Evolutionary conservation across 2,329 filamentous ascomycete species (phyloP), one percentile per base, ranked within the genome.

Genomic region (Ophiostoma triangulosporum): DNA sequence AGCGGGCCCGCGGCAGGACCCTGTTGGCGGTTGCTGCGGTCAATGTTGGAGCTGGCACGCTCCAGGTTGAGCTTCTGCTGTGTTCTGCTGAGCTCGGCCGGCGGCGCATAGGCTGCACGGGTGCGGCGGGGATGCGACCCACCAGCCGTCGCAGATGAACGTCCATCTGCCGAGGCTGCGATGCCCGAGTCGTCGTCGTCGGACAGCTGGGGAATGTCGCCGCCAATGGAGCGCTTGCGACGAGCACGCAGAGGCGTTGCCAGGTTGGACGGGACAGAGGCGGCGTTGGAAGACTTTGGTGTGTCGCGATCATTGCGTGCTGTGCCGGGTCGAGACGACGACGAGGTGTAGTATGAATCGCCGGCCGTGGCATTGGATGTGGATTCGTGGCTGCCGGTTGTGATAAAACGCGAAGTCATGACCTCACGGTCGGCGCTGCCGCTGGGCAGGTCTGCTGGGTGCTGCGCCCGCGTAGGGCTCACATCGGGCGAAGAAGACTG

Each of bases 11-110:
- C 48, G 52, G 60, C 57, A 57, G 62, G 40, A 54, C 62, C 54
- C 59, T 63, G 64, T 58, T 63, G 63, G 59, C 59, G 62, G 69
- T 81, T 77, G 29, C 76, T 69, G 0, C 80, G 80, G 60, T 88
- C 84, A 48, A 88, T 82, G 58, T 77, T 79, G 3, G 83, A 86
- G 62, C 82, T 85, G 29, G 83, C 84, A 35, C 84, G 77, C 62
- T 88, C 83, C 1, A 88, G 73, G 67, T 86, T 83, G 14, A 88
- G 71, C 62, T 88, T 88, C 64, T 88, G 83, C 66, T 88, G 83
- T 1, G 83, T 86, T 14, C 84, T 75, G 52, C 81, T 86, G 59
- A 78, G 74, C 56, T 80, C 75, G 1, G 74, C 73, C 1, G 72
- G 65, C 1, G 69, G 68, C 11, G 58, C 55, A 3, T 55, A 45